A percentile compares a stretch with the other conserved stretches of the same genome.
These are phyloP conservation scores for Cyberlindnera nakhonratchasimensis DNA, from an alignment of 805 yeast species.

Conservation along the genomic window DNA sequence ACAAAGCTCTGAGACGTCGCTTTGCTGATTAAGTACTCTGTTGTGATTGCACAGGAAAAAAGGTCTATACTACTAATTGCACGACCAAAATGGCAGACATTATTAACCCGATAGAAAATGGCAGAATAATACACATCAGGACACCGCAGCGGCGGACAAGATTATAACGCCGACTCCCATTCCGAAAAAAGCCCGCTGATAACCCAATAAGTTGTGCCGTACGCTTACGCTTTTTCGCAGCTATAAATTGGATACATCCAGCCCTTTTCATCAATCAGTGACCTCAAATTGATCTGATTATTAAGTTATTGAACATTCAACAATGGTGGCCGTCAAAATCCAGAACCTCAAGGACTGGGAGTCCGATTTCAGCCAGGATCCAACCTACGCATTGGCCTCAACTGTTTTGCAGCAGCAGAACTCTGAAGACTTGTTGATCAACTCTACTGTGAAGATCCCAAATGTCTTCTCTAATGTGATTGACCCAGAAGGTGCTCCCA, in stretches of 20 bases:
- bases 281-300: too few species aligned
- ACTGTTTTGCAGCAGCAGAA: conserved; percentile 34
- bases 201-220: not conserved
- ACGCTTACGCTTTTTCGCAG: not conserved
- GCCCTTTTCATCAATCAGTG: too few species aligned
- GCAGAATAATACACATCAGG: conserved; percentile 4
- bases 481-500: conserved; percentile 53
- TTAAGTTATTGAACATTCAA: too few species aligned
- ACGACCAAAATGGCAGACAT: not conserved
- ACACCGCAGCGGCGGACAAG: conserved; percentile 7
- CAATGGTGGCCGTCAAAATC: conserved; percentile 14
- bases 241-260: too few species aligned
- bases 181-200: not conserved
- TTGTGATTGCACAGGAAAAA: conserved; percentile 11
- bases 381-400: conserved; percentile 32
- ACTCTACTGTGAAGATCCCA: conserved; percentile 16
- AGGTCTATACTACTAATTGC: not conserved
- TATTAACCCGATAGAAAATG: conserved; percentile 1
- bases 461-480: conserved; percentile 27
- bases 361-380: conserved; percentile 27
- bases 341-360: conserved; percentile 21
- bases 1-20: not conserved
- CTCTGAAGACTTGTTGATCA: conserved; percentile 33
- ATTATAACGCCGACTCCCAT: too few species aligned
- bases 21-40: conserved; percentile 10